Evolutionary conservation across 75 land plant genomes (phyloP), one percentile per base, ranked within the genome.

Genomic region (Gnetum montanum): DNA sequence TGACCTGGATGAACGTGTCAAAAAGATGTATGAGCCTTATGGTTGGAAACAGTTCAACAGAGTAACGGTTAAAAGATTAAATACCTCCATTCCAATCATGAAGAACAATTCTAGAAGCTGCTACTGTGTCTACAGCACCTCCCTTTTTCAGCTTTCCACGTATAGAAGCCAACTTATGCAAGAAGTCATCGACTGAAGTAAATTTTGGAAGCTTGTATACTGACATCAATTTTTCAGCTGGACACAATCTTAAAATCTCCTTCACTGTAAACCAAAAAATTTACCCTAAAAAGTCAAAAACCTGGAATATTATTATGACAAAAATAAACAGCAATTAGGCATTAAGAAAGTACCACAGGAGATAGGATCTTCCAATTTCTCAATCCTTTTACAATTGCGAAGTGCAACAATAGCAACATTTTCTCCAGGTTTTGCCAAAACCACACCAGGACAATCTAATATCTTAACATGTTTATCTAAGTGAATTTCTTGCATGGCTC

Each of bases 1-100:
- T n/a, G n/a, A 28, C 46, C 25, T n/a, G 13, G 19, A 19, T 53
- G 25, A n/a, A 10, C 27, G 25, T 11, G 30, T 30, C 4, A 40
- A 54, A 53, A 26, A 12, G 12, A 40, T 40, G 10, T 40, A 10
- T 15, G 15, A 15, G 15, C n/a, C n/a, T n/a, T n/a, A n/a, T n/a
- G n/a, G n/a, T n/a, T n/a, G n/a, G n/a, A n/a, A n/a, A n/a, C n/a
- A 33, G 0, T 11, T 19, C 8, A 59, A 16, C 38, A 34, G n/a
- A 26, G 22, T 2, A 35, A 31, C 22, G 29, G n/a, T n/a, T n/a
- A n/a, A n/a, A n/a, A 27, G 27, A 43, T 41, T 52, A 53, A 34
- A 35, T 73, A 94, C 98, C 98, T 67, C 77, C 85, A 76, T 94
- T 94, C 98, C 98, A 94, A 50, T 94, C 96, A 60, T 80, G 90